Conservation (phyloP, 2,329 filamentous ascomycete genomes). For the Boeremia lycopersici region DNA sequence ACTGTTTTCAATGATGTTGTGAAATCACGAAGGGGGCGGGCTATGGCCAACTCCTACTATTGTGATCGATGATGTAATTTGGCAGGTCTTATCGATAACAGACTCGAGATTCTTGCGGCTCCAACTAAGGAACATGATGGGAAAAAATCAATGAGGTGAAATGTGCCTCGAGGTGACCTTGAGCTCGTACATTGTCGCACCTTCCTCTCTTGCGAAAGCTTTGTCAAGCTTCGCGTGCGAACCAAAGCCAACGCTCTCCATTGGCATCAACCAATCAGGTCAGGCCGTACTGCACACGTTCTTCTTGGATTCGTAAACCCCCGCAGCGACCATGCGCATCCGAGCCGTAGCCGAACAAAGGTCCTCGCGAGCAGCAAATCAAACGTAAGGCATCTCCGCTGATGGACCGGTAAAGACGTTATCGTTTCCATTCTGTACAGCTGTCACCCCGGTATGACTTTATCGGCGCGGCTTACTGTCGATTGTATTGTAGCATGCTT, state of each 20-base stretch:
- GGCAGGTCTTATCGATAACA: not conserved
- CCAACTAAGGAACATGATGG: no score
- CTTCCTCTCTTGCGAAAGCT: slow-evolving; percentile 4
- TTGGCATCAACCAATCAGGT: slow-evolving; percentile 4
- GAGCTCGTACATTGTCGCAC: not conserved
- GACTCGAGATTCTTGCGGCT: not conserved
- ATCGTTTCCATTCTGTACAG: not conserved
- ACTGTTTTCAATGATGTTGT: not conserved
- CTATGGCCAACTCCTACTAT: no score
- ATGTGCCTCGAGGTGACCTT: not conserved
- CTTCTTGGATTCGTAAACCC: not conserved
- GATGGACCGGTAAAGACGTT: not conserved
- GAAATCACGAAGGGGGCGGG: not conserved
- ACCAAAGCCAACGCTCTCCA: not conserved
- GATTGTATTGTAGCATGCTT: slow-evolving; percentile 24
- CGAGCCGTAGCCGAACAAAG: slow-evolving; percentile 5
- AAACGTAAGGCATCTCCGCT: slow-evolving; percentile 3
- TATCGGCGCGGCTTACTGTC: slow-evolving; percentile 3
- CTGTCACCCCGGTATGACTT: slow-evolving; percentile 2
- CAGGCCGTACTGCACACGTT: slow-evolving; percentile 12
- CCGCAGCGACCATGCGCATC: slow-evolving; percentile 11
- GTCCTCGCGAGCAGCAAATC: slow-evolving; percentile 8
- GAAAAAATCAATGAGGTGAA: no score
- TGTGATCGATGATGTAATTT: not conserved
- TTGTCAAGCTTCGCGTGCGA: slow-evolving; percentile 6